Base-by-base conservation (phyloP, 2,329 filamentous ascomycete genomes). In the Neodidymelliopsis sp. region DNA sequence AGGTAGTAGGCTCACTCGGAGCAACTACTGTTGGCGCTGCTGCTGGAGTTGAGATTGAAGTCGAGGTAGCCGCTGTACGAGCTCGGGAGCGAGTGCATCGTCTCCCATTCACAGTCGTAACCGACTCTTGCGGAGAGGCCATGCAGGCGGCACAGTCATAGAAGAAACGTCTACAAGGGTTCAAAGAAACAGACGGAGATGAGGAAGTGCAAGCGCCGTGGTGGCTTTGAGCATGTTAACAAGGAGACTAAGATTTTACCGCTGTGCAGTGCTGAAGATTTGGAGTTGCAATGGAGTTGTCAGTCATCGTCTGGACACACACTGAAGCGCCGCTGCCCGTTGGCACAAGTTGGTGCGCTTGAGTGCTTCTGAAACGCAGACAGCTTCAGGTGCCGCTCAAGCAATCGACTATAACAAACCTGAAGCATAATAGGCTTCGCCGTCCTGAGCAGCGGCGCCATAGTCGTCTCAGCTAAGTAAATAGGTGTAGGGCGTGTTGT, bases 51-150 rank as follows among this genome's bases (percentile, higher is more conserved):
- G 49, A 13, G 18, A 53, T 33, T 30, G 30, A 45, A 16, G 59
- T 58, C 16, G 67, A 66, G 28, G 62, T 63, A 50, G 56, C 57
- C 45, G 64, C 58, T 27, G 65, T 68, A 33, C 67, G 64, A 52
- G 63, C 68, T 35, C 66, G 67, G 45, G 70, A 69, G 53, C 71
- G 69, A 56, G 70, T 73, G 61, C 71, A 74, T 62, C 66, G 65
- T 59, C 65, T 64, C 56, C 71, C 71, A 54, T 49, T 70, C 55
- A 74, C 70, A 47, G 69, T 72, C 46, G 69, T 73, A 40, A 66
- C 69, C 35, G 63, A 65, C 33, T 67, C 65, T 63, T 62, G 61
- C 28, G 70, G 71, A 58, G 69, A 63, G 53, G 71, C 69, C 71
- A 74, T 74, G 60, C 65, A 65, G 65, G 57, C 65, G 51, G 59